phyloP scores from a whole-genome alignment of 2,329 filamentous ascomycete species.

The Nothopassalora personata region DNA sequence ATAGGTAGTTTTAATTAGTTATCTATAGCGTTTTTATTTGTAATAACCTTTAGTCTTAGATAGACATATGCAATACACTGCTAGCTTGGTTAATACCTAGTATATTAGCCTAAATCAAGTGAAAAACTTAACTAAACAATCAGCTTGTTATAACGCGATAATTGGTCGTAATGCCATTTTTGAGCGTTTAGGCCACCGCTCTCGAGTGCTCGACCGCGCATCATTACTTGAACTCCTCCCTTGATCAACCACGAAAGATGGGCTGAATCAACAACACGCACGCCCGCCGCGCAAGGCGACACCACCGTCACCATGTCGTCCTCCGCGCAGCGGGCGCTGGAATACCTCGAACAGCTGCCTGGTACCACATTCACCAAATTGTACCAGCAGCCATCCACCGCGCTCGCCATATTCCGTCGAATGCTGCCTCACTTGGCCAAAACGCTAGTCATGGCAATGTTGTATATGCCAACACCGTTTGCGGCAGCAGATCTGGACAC shows the following conservation, averaged over 20 bases:
- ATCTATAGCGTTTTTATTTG: too few relatives aligned
- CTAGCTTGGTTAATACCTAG: too few relatives aligned
- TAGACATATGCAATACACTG: too few relatives aligned
- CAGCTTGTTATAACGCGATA: too few relatives aligned
- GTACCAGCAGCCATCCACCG: constrained; percentile 93
- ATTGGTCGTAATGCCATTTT: background rate
- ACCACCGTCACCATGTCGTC: constrained; percentile 30
- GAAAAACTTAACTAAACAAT: too few relatives aligned
- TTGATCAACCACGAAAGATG: constrained; percentile 10
- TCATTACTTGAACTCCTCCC: background rate
- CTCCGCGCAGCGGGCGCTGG: constrained; percentile 61
- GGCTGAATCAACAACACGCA: constrained; percentile 7
- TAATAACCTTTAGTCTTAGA: too few relatives aligned
- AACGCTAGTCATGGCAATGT: constrained; percentile 88
- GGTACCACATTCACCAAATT: constrained; percentile 85
- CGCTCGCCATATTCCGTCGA: constrained; percentile 90
- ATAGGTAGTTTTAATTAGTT: too few relatives aligned
- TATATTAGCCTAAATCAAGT: too few relatives aligned
- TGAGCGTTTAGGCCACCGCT: background rate
- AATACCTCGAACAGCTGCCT: constrained; percentile 88
- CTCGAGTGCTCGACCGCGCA: background rate
- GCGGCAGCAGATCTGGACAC: constrained; percentile 73
- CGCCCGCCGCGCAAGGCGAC: constrained; percentile 12
- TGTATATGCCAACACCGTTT: constrained; percentile 82
- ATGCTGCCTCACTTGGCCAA: constrained; percentile 95